Conservation (phyloP, 1,139 yeast species). For the Sugiyamaella grinbergsii region DNA sequence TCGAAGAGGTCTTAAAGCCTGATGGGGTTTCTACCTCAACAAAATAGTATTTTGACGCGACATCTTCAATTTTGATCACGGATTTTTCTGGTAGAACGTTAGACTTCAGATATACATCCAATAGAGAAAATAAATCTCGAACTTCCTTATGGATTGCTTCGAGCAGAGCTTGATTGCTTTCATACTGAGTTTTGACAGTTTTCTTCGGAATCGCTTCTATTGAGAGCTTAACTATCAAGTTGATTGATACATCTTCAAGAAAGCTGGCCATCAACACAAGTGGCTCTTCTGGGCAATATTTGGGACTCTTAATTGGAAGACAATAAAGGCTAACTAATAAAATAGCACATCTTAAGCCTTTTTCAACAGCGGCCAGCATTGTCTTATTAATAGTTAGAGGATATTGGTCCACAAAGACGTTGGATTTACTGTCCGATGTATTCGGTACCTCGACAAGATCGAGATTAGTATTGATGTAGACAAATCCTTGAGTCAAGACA, state of each 20-base stretch:
- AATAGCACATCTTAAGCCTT: conserved; percentile 7
- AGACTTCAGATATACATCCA: conserved; percentile 5
- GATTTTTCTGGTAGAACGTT: conserved; percentile 11
- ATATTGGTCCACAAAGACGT: background rate
- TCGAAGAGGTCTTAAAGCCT: background rate
- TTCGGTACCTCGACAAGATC: background rate
- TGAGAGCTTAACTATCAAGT: conserved; percentile 7
- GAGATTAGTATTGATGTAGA: background rate
- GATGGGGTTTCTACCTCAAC: conserved; percentile 1
- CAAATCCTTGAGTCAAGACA: conserved; percentile 11
- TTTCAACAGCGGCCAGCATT: conserved; percentile 11
- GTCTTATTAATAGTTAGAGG: background rate
- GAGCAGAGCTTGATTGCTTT: background rate
- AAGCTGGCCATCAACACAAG: conserved; percentile 5
- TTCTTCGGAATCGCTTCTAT: background rate
- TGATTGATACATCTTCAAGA: conserved; percentile 5
- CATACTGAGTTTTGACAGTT: background rate
- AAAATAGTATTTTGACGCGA: conserved; percentile 10
- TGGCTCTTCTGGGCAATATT: conserved; percentile 14
- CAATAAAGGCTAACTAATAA: conserved; percentile 4
- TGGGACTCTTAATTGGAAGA: conserved; percentile 5
- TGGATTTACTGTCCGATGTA: background rate
- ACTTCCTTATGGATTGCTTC: conserved; percentile 12
- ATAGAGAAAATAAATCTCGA: conserved; percentile 1
- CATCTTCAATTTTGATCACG: conserved; percentile 11